Base-by-base conservation (phyloP, 345 rosid genomes). In the Eucalyptus sp. region DNA sequence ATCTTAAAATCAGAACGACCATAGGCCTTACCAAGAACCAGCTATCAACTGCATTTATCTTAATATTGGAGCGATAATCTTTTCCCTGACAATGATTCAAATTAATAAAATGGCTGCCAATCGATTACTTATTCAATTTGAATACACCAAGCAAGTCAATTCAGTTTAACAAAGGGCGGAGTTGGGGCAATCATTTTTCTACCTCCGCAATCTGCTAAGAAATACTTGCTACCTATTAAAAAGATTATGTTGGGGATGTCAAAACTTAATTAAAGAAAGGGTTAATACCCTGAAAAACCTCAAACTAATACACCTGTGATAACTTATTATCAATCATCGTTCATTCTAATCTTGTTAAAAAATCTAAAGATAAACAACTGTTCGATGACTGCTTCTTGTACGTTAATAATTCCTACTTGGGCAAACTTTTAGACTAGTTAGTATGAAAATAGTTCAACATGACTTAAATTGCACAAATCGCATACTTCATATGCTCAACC, bases 171-270 rank as follows among this genome's bases (percentile, higher is more conserved):
- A n/a, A 7, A n/a, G 6, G 41, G 9, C 3, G 76, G 5, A n/a
- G 41, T n/a, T 10, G 37, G 18, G 17, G 58, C 58, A 64, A n/a
- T n/a, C 10, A 64, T 29, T 14, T 64, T 64, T 29, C 41, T n/a
- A n/a, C 10, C 1, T 64, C 4, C 0, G 2, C 20, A 64, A 15
- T 1, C 2, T 14, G 1, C 0, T 7, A 0, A 64, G 3, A n/a
- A 15, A 7, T 15, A 16, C 22, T 31, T 2, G 3, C 22, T 66
- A 31, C 22, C 22, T 66, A 31, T 31, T 15, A 31, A 15, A 66
- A 4, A 66, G 22, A 31, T 66, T 31, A 31, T n/a, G 11, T 18
- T n/a, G 0, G 43, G 10, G 1, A 31, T n/a, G 41, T n/a, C 37
- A 7, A n/a, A n/a, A n/a, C 16, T 64, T 31, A n/a, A n/a, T n/a